A percentile compares a stretch with the other conserved stretches of the same genome.
Evolutionary conservation across 768 basidiomycete species (phyloP).

Genomic region (Lactarius tabidus): DNA sequence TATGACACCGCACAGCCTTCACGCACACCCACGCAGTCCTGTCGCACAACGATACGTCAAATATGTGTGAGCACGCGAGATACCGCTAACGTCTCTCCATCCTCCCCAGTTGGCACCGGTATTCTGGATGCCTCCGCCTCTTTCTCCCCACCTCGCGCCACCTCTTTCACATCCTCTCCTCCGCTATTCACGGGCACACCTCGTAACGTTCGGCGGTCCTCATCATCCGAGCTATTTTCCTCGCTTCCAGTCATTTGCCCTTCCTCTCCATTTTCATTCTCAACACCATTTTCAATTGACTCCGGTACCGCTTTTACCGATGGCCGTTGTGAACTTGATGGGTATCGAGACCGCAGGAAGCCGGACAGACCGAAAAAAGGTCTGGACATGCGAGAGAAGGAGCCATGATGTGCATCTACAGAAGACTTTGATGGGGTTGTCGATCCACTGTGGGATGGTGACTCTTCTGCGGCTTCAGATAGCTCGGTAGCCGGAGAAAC

Average conservation of each 20-base stretch:
- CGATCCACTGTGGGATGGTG: conserved; percentile 51
- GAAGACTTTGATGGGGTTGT: conserved; percentile 50
- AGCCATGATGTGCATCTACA: conserved; percentile 1
- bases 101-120: not conserved
- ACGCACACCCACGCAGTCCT: not conserved
- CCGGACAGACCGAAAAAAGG: conserved; percentile 44
- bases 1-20: conserved; percentile 11
- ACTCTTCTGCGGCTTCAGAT: conserved; percentile 34
- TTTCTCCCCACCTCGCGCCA: conserved; percentile 11
- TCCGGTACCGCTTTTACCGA: conserved; percentile 28
- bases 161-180: not conserved
- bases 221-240: conserved; percentile 4
- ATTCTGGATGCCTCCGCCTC: not conserved
- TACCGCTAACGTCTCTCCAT: conserved; percentile 4
- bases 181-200: conserved; percentile 31
- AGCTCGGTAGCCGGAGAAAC: conserved; percentile 24
- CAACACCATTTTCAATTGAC: conserved; percentile 24
- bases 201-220: conserved; percentile 6
- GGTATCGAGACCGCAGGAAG: conserved; percentile 59
- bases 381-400: conserved; percentile 43
- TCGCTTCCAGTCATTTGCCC: conserved; percentile 20
- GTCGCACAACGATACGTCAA: not conserved
- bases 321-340: conserved; percentile 38
- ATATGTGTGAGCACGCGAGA: conserved; percentile 10
- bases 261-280: conserved; percentile 24